Evolutionary conservation across 1,284 basidiomycete genomes (phyloP), one percentile per base, ranked within the genome.

Genomic region (Ustilago hordei): DNA sequence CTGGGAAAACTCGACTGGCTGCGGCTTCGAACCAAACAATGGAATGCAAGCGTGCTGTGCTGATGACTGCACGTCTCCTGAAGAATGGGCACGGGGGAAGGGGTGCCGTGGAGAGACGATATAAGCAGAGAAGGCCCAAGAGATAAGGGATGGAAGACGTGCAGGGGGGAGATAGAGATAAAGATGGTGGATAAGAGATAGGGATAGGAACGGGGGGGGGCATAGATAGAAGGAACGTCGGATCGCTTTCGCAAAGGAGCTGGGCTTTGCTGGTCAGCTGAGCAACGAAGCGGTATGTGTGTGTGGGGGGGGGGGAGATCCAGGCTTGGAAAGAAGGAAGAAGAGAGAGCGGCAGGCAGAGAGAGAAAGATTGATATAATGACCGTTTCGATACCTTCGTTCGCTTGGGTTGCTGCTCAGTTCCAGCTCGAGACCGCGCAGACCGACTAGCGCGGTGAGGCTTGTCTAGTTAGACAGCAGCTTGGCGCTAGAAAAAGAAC

Each of bases 131-230:
- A 52, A 50, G 34, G 7, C 53, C 58, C 19, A 58, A 60, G 63
- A 71, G 69, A 71, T 71, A 71, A 71, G 63, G 66, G 53, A 64
- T 64, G 67, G 28, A 32, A 57, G 57, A 69, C 56, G 61, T 45
- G 43, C 43, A 38, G 59, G 48, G 38, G 54, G 11, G 23, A 28
- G 54, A 63, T 48, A 38, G 34, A 41, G 45, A 57, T 34, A 43
- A 38, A 60, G 58, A 64, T 57, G 63, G 43, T 57, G 62, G 55
- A 58, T 45, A 55, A 54, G 63, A 71, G 69, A 71, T 71, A 60
- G 67, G 52, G 38, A 43, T 39, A 31, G 13, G 48, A n/a, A 50
- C 31, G 28, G 28, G 41, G 28, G 41, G 23, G 31, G 39, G 15
- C 13, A 50, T 15, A 57, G 69, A 65, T 71, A 65, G 48, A 43